These are phyloP conservation scores for Neurospora sp. DNA, from an alignment of 495 filamentous ascomycete genomes.

Conservation along the genomic window DNA sequence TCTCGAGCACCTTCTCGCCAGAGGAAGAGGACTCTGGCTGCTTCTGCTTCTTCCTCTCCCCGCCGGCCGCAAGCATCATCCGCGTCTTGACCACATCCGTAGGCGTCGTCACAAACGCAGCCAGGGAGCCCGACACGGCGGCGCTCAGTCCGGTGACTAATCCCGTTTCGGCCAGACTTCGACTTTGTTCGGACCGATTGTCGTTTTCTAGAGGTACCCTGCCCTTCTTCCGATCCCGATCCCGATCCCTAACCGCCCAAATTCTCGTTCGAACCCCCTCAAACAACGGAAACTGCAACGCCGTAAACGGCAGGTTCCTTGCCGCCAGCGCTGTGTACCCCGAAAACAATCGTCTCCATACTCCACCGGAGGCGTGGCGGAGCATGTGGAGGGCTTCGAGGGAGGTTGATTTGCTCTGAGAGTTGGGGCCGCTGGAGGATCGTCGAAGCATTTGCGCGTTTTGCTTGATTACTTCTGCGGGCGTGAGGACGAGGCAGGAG, in stretches of 20 bases:
- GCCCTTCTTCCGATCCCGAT: not conserved
- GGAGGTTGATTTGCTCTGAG: conserved; percentile 24
- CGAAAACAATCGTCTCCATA: conserved; percentile 45
- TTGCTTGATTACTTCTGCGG: conserved; percentile 86
- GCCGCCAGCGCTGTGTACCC: conserved; percentile 73
- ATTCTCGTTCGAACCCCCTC: conserved; percentile 47
- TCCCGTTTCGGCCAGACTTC: conserved; percentile 47
- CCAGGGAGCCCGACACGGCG: conserved; percentile 54
- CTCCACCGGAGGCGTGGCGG: conserved; percentile 15
- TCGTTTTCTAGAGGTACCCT: not conserved
- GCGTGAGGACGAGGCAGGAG: conserved; percentile 76
- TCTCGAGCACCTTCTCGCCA: conserved; percentile 14
- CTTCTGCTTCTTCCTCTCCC: conserved; percentile 6
- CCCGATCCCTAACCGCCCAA: conserved; percentile 21
- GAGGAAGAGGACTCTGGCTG: conserved; percentile 13
- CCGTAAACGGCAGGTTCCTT: conserved; percentile 77
- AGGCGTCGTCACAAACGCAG: conserved; percentile 66
- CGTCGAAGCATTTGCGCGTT: conserved; percentile 66
- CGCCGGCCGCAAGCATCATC: conserved; percentile 55
- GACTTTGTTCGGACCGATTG: not conserved
- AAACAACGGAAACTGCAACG: conserved; percentile 80
- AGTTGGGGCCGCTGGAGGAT: not conserved
- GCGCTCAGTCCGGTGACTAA: conserved; percentile 61
- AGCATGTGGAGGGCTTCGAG: conserved; percentile 34
- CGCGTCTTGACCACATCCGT: conserved; percentile 79